Conservation (phyloP, 352 stramenopile genomes). For the Pythium dissotocum region DNA sequence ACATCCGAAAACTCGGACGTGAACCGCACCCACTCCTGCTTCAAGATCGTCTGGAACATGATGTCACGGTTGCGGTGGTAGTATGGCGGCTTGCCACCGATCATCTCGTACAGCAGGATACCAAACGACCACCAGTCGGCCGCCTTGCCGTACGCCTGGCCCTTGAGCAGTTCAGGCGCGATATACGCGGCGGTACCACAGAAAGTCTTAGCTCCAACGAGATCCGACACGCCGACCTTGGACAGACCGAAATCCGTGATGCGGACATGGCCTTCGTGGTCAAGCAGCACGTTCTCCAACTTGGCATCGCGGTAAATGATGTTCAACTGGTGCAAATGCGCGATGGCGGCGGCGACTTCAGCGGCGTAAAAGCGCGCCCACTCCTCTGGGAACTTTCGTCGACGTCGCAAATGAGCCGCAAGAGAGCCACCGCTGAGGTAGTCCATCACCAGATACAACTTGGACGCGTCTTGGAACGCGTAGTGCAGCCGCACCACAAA, state of each 20-base stretch:
- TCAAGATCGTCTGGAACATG: constrained; percentile 92
- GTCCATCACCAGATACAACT: constrained; percentile 93
- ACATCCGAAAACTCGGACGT: constrained; percentile 91
- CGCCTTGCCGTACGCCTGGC: constrained; percentile 88
- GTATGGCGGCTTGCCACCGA: constrained; percentile 90
- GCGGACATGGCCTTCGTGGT: constrained; percentile 93
- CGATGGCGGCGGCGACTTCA: constrained; percentile 92
- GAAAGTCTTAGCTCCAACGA: constrained; percentile 90
- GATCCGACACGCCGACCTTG: constrained; percentile 88
- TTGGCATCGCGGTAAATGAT: constrained; percentile 97
- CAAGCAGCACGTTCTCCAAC: constrained; percentile 95
- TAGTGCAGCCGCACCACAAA: constrained; percentile 95
- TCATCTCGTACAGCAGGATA: constrained; percentile 96
- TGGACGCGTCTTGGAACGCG: constrained; percentile 93
- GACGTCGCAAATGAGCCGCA: constrained; percentile 87
- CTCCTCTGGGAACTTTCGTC: constrained; percentile 89
- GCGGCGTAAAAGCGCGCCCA: constrained; percentile 93
- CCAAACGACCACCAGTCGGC: constrained; percentile 96
- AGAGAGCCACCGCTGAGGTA: constrained; percentile 91
- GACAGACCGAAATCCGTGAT: constrained; percentile 95
- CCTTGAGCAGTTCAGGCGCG: constrained; percentile 89
- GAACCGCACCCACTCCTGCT: constrained; percentile 94
- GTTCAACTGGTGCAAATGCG: constrained; percentile 92
- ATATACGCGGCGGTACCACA: constrained; percentile 94
- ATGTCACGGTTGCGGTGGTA: constrained; percentile 91